Evolutionary conservation across 768 basidiomycete species (phyloP), one percentile per base, ranked within the genome.

Genomic region (Dacryopinax spathularia): DNA sequence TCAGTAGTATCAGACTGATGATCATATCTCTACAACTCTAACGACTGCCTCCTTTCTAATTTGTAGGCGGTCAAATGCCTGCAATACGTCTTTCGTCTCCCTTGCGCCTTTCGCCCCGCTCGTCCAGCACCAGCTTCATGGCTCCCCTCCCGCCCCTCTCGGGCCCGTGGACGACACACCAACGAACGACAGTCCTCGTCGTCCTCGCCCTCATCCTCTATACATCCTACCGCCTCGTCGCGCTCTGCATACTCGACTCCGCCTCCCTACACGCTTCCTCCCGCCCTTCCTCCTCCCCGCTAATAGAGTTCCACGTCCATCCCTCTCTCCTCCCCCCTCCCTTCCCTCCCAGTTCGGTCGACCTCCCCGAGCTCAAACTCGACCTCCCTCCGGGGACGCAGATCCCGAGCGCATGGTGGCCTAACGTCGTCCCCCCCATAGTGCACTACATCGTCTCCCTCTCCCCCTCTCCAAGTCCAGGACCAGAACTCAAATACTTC

Each of bases 401-500:
- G 13, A 56, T 56, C 48, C 48, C 48, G 6, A 20, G 10, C 9
- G 25, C 48, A 29, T 56, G 31, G 15, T 56, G 31, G 15, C 48
- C 48, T 29, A 56, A 56, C 48, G 48, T 56, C 48, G 48, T 56
- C 2, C 48, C 48, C 25, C 48, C 48, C 48, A 56, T 56, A 3
- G 48, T 56, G 29, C 48, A 56, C 48, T 56, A 56, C 48, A 29
- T 56, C 25, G 31, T 56, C 25, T 56, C 48, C 25, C 25, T 56
- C 25, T 22, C n/a, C n/a, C n/a, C n/a, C n/a, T n/a, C n/a, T n/a
- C n/a, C n/a, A n/a, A n/a, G n/a, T n/a, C n/a, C n/a, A n/a, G n/a
- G n/a, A n/a, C n/a, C n/a, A n/a, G n/a, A n/a, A n/a, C 48, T 56
- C 48, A 22, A 56, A 29, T 56, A 56, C 48, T 56, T 56, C 48